Evolutionary conservation across 2,329 filamentous ascomycete genomes (phyloP).

Genomic region (Moelleriella libera): DNA sequence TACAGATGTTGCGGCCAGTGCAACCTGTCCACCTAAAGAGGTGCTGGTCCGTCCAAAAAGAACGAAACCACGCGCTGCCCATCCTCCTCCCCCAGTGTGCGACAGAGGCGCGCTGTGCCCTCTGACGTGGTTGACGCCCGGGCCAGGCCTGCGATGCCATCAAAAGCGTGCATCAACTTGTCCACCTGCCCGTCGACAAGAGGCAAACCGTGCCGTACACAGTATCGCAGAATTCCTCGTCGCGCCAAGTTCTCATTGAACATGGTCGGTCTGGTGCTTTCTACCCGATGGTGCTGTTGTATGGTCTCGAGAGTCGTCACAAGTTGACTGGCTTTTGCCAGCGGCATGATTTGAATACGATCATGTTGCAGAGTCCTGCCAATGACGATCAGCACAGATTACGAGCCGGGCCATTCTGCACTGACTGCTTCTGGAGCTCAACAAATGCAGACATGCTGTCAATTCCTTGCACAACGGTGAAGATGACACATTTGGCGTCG

Average conservation of each 20-base stretch:
- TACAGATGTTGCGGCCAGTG: too few relatives aligned
- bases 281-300: slow-evolving; percentile 11
- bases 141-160: slow-evolving; percentile 7
- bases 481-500: slow-evolving; percentile 22
- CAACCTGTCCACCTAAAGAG: background rate
- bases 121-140: slow-evolving; percentile 6
- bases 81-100: slow-evolving; percentile 12
- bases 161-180: background rate
- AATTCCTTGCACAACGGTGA: slow-evolving; percentile 26
- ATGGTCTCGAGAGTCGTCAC: slow-evolving; percentile 24
- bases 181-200: slow-evolving; percentile 10
- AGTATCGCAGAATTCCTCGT: slow-evolving; percentile 6
- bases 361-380: slow-evolving; percentile 18
- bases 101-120: slow-evolving; percentile 9
- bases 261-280: background rate
- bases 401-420: background rate
- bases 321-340: slow-evolving; percentile 20
- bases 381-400: background rate
- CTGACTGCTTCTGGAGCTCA: slow-evolving; percentile 30
- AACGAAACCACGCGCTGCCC: background rate
- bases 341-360: slow-evolving; percentile 26
- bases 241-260: background rate
- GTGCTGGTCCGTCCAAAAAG: background rate
- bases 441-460: slow-evolving; percentile 20
- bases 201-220: slow-evolving; percentile 11